Conservation (phyloP, 441 rosid genomes). For the Sinapis alba region DNA sequence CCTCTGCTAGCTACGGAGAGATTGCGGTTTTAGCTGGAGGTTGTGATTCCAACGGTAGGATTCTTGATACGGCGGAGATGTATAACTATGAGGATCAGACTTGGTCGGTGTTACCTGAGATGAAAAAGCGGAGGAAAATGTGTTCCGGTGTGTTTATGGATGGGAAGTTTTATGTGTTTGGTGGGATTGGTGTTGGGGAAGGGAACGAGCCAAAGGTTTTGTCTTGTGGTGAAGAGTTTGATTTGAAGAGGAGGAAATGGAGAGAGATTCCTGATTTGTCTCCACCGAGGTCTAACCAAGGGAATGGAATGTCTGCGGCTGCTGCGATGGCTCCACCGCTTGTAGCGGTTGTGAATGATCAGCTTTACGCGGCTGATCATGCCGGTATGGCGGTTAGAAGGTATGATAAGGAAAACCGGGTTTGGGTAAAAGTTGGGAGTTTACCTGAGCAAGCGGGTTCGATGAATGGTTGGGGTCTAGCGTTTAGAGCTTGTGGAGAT, state of each 20-base stretch:
- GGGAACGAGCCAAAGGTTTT: conserved; percentile 40
- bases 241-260: conserved; percentile 59
- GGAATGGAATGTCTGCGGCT: conserved; percentile 39
- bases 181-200: conserved; percentile 61
- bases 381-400: conserved; percentile 55
- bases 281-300: conserved; percentile 46
- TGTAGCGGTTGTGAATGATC: conserved; percentile 75
- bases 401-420: conserved; percentile 54
- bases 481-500: conserved; percentile 81
- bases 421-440: conserved; percentile 58
- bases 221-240: conserved; percentile 71
- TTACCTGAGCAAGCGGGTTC: conserved; percentile 63
- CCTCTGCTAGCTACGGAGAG: conserved; percentile 69
- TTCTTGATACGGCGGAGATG: conserved; percentile 67
- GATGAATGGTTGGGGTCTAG: conserved; percentile 92
- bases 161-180: conserved; percentile 73
- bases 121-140: conserved; percentile 72
- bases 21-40: conserved; percentile 83
- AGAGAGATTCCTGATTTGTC: conserved; percentile 61
- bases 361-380: conserved; percentile 80
- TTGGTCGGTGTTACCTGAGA: conserved; percentile 62
- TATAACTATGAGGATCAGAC: conserved; percentile 61
- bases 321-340: conserved; percentile 77
- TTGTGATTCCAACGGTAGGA: conserved; percentile 57
- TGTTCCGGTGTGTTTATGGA: conserved; percentile 83